Base-by-base conservation (phyloP, 2,329 filamentous ascomycete species). In the Pseudocercospora fuligena region DNA sequence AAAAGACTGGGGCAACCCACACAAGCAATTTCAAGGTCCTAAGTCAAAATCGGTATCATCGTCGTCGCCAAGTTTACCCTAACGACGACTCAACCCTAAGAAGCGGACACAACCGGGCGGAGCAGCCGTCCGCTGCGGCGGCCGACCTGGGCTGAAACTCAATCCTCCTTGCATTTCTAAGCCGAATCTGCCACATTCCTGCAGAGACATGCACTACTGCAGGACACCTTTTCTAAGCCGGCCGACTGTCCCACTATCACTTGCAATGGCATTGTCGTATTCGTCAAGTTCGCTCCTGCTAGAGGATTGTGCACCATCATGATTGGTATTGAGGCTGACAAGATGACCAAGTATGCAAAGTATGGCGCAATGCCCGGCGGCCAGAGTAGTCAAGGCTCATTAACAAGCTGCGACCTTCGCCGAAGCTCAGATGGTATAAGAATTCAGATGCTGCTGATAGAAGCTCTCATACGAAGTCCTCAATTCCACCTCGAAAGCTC, bases 121-220 rank as follows among this genome's bases (percentile, higher is more conserved):
- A 31, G 21, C 5, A 46, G 40, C 31, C 56, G 56, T 19, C 56
- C 56, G 56, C 56, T 59, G 31, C 56, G 56, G 25, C 56, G 56
- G 56, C 56, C 31, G 31, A 19, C n/a, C 27, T 12, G n/a, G 33
- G 11, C 21, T 23, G 36, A 43, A n/a, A 16, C 7, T 7, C 5
- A 19, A 40, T 40, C 27, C 56, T 58, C 27, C 27, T 51, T 25
- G 33, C 19, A 60, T 60, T 60, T 46, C 36, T 60, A 60, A 60
- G 57, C 57, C 36, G 40, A 19, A 31, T n/a, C 23, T 16, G 40
- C 29, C 54, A 33, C 54, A 33, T 33, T 40, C 54, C 54, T 40
- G 54, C 54, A 58, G 54, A 58, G 29, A 25, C 16, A 36, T 14
- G n/a, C 54, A 16, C 54, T 58, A 58, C 21, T 23, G 27, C 54